phyloP scores from a whole-genome alignment of 352 stramenopile genomes.

The Pseudoperonospora humuli region DNA sequence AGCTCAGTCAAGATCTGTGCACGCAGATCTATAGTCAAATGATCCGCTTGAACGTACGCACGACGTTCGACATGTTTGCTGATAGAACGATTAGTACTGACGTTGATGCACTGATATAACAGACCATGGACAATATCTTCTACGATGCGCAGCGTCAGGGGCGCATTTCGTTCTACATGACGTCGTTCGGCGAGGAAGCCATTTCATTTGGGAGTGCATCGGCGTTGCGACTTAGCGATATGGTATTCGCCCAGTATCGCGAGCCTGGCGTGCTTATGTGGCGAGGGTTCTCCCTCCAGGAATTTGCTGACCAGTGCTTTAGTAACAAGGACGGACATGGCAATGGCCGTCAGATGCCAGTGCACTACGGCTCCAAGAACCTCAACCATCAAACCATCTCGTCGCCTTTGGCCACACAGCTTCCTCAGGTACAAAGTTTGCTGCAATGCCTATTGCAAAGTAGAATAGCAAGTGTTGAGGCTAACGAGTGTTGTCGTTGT shows the following conservation, averaged over 20 bases:
- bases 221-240: constrained; percentile 84
- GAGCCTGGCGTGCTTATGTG: constrained; percentile 97
- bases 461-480: not conserved
- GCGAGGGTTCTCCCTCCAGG: constrained; percentile 94
- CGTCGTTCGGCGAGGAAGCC: constrained; percentile 90
- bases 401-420: constrained; percentile 94
- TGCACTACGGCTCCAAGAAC: constrained; percentile 94
- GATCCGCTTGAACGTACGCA: constrained; percentile 71
- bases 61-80: not conserved
- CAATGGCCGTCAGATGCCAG: constrained; percentile 96
- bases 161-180: constrained; percentile 97
- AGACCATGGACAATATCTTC: constrained; percentile 97
- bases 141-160: constrained; percentile 96
- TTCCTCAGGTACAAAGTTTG: constrained; percentile 75
- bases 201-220: constrained; percentile 93
- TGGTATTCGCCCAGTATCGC: constrained; percentile 97
- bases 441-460: not conserved
- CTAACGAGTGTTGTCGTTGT: not conserved
- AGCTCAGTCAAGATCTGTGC: constrained; percentile 71
- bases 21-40: constrained; percentile 85
- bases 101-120: not conserved
- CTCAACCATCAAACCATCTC: constrained; percentile 98
- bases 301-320: constrained; percentile 98
- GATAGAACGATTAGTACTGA: not conserved
- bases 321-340: constrained; percentile 93